Evolutionary conservation across 2,329 filamentous ascomycete genomes (phyloP).

Genomic region (Sordariomycetes sp.): DNA sequence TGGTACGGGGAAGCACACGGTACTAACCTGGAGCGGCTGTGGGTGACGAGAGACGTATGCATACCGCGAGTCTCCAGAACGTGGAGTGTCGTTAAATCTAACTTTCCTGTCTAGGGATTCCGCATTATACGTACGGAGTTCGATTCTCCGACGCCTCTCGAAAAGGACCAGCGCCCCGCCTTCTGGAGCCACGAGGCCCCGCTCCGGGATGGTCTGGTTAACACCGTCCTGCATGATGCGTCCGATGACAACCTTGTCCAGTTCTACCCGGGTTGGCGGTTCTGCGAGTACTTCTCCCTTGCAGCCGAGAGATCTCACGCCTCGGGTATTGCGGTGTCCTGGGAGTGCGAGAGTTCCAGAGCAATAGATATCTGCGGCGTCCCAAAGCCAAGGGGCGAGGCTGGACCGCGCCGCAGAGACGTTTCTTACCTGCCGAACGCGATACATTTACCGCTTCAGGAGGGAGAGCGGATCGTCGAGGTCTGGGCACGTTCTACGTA

Average conservation of each 20-base stretch:
- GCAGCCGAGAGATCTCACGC: not conserved
- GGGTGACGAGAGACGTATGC: not conserved
- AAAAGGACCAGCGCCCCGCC: not conserved
- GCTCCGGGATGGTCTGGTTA: not conserved
- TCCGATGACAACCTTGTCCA: not conserved
- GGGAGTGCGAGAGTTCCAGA: not conserved
- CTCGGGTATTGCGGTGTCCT: not conserved
- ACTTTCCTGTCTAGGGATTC: not conserved
- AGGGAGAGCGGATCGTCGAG: not conserved
- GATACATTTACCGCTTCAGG: not conserved
- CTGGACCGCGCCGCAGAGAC: no score
- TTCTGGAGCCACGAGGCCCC: not conserved
- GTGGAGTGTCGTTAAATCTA: not conserved
- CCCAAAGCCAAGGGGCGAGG: not conserved
- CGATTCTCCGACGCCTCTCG: not conserved
- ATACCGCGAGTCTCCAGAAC: not conserved
- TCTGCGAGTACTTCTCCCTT: not conserved
- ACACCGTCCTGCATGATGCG: not conserved
- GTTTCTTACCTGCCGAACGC: not conserved
- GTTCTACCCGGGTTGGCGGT: not conserved
- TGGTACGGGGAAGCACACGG: constrained; percentile 6
- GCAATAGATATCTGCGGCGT: not conserved
- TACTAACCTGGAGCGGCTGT: not conserved
- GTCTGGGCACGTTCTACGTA: not conserved
- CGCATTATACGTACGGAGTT: not conserved